phyloP scores from a whole-genome alignment of 139 green algal species.

The Monoraphidium neglectum region DNA sequence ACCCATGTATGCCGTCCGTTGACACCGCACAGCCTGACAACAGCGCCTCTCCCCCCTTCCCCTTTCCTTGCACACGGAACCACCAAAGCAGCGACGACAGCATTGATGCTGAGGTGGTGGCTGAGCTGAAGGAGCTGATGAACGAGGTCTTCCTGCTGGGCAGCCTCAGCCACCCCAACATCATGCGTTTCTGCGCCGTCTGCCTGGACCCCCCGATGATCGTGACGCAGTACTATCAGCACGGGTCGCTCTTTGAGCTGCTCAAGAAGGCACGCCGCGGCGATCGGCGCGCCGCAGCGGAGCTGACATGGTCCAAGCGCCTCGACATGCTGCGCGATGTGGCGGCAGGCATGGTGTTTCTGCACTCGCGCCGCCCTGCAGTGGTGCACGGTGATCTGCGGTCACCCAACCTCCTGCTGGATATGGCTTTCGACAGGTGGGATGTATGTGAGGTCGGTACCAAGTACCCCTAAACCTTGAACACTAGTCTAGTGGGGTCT shows the following conservation, averaged over 20 bases:
- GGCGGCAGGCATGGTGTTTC: conserved; percentile 76
- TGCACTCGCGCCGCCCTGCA: conserved; percentile 78
- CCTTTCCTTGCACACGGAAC: too few species aligned
- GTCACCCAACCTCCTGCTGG: conserved; percentile 48
- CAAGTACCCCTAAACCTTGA: too few species aligned
- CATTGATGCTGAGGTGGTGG: conserved; percentile 29
- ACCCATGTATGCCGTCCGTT: too few species aligned
- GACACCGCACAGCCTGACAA: too few species aligned
- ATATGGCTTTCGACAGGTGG: too few species aligned
- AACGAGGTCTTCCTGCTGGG: conserved; percentile 48
- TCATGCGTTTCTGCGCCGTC: conserved; percentile 62
- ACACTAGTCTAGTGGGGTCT: too few species aligned
- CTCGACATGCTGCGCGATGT: conserved; percentile 60
- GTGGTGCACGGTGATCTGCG: conserved; percentile 90
- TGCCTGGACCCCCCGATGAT: conserved; percentile 64
- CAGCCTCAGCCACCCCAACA: conserved; percentile 45
- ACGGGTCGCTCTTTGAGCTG: conserved; percentile 66
- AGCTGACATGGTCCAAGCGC: conserved; percentile 44
- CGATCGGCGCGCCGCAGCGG: conserved; percentile 7
- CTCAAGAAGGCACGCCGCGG: conserved; percentile 30
- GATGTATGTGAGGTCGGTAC: too few species aligned
- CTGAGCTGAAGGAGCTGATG: conserved; percentile 32
- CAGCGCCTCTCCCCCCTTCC: background rate
- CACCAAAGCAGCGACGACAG: conserved; percentile 10
- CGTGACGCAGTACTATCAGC: conserved; percentile 66